Base-by-base conservation (phyloP, 495 filamentous ascomycete species). In the Xylaria grammica region DNA sequence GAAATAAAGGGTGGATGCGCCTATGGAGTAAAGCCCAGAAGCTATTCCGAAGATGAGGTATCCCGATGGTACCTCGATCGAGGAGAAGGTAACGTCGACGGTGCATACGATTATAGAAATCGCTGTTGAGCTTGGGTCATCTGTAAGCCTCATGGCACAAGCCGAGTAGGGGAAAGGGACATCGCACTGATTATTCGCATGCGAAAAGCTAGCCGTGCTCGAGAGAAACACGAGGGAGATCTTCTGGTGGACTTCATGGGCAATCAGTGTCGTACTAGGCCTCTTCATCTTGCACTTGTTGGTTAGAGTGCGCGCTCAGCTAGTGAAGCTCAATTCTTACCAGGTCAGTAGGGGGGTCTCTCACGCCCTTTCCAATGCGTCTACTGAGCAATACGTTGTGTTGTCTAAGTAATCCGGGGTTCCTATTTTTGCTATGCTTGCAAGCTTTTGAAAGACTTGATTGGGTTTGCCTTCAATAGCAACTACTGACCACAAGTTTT, bases 241-340 rank as follows among this genome's bases (percentile, higher is more conserved):
- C 19, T 67, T 57, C 63, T 70, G 68, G 65, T 70, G 70, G 68
- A 59, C 66, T 9, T 68, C 63, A 1, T 62, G 51, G 6, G 27
- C 63, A 7, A 52, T 68, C 19, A n/a, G 0, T 22, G 52, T 62
- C 40, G 56, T 58, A 10, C 19, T 72, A 0, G 68, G 68, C 0
- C 65, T 72, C 13, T 70, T 72, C 60, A n/a, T 70, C 1, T 27
- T 70, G 0, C 24, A 62, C 24, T 42, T 62, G 9, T 53, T 72
- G 10, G 42, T 65, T 8, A 49, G 52, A 9, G 27, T 72, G 49
- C 59, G 57, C 34, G 15, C 22, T 20, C 55, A 70, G 42, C 17
- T 72, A 4, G 36, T 30, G 19, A 55, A 34, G 5, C 17, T 72
- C 45, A 62, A 62, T 40, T 49, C 52, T 9, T 65, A 67, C 15